These are phyloP conservation scores for Bacterosira constricta DNA, from an alignment of 108 stramenopile genomes.

Conservation along the genomic window DNA sequence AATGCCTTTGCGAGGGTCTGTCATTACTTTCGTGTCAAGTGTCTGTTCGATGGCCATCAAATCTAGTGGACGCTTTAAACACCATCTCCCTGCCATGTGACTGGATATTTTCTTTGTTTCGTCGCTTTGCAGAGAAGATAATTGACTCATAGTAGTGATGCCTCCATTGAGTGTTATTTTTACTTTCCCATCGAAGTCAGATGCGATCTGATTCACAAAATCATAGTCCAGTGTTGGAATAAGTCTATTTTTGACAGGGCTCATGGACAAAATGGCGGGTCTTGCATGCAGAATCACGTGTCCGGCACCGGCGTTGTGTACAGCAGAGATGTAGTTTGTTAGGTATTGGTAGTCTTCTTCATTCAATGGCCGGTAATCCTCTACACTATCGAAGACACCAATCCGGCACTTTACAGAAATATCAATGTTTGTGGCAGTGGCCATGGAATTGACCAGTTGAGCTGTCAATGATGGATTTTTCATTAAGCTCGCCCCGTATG, in stretches of 20 bases:
- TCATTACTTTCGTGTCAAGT: neutral
- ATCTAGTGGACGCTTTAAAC: slow-evolving; percentile 50
- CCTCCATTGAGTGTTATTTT: slow-evolving; percentile 62
- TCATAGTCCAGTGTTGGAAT: slow-evolving; percentile 53
- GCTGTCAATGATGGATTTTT: slow-evolving; percentile 42
- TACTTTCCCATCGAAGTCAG: slow-evolving; percentile 43
- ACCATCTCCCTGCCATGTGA: slow-evolving; percentile 59
- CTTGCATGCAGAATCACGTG: slow-evolving; percentile 60
- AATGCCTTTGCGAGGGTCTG: slow-evolving; percentile 1
- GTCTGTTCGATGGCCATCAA: slow-evolving; percentile 6
- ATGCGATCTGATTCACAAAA: slow-evolving; percentile 41
- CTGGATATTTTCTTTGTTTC: slow-evolving; percentile 12
- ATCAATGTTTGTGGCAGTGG: slow-evolving; percentile 12
- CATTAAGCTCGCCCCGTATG: slow-evolving; percentile 61
- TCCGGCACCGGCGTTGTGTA: slow-evolving; percentile 33
- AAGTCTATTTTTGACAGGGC: slow-evolving; percentile 54
- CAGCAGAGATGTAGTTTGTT: slow-evolving; percentile 29
- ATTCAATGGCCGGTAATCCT: slow-evolving; percentile 21
- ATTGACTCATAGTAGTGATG: slow-evolving; percentile 33
- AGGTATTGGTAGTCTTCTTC: slow-evolving; percentile 37
- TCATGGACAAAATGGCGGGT: slow-evolving; percentile 50
- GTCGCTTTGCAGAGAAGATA: slow-evolving; percentile 11
- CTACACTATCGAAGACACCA: slow-evolving; percentile 42
- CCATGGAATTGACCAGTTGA: slow-evolving; percentile 25
- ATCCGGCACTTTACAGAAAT: slow-evolving; percentile 55